These are phyloP conservation scores for Candida nitratophila DNA, from an alignment of 805 yeast genomes.

Conservation along the genomic window DNA sequence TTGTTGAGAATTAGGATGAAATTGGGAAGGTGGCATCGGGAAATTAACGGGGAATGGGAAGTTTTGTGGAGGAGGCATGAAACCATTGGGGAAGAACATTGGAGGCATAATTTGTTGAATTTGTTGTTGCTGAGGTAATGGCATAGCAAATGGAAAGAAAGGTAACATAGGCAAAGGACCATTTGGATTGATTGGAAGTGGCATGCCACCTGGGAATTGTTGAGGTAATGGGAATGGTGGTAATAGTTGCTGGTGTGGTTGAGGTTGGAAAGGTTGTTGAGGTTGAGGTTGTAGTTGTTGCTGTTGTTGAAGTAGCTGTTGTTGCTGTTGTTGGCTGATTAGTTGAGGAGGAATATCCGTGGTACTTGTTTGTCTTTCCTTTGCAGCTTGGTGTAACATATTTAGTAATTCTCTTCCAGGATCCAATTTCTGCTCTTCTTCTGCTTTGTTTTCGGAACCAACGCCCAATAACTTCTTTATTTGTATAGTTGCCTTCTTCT, in stretches of 20 bases:
- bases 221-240: slow-evolving; percentile 1
- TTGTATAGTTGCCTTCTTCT: slow-evolving; percentile 54
- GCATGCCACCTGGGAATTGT: slow-evolving; percentile 1
- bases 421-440: slow-evolving; percentile 31
- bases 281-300: slow-evolving; percentile 5
- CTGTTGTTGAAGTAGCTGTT: slow-evolving; percentile 5
- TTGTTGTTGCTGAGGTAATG: slow-evolving; percentile 6
- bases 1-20: slow-evolving; percentile 2
- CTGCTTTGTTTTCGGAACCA: slow-evolving; percentile 25
- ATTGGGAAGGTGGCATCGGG: slow-evolving; percentile 6
- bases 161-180: slow-evolving; percentile 8
- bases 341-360: slow-evolving; percentile 3
- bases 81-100: slow-evolving; percentile 6
- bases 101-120: slow-evolving; percentile 8
- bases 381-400: slow-evolving; percentile 45
- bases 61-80: background rate
- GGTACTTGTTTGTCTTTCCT: slow-evolving; percentile 17
- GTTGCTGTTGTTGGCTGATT: slow-evolving; percentile 1
- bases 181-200: slow-evolving; percentile 3
- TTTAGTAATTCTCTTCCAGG: slow-evolving; percentile 75
- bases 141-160: slow-evolving; percentile 10
- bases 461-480: slow-evolving; percentile 62
- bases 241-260: background rate
- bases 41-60: slow-evolving; percentile 1
- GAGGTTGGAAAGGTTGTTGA: background rate